A percentile compares a stretch with the other conserved stretches of the same genome.
Conservation (phyloP, 2,329 filamentous ascomycete species). For the Botryotinia convoluta region DNA sequence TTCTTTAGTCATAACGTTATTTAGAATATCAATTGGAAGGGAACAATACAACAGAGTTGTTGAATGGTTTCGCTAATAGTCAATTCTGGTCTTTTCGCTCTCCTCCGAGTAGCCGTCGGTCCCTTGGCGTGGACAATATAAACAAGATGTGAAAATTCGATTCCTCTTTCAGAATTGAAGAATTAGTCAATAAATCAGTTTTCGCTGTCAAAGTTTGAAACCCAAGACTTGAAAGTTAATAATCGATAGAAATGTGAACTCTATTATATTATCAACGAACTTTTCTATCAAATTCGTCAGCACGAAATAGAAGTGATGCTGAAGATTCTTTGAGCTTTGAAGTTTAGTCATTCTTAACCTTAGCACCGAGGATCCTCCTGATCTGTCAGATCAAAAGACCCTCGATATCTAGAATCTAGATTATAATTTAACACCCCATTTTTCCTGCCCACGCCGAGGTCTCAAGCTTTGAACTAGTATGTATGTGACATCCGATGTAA, state of each 20-base stretch:
- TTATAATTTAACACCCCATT: not conserved
- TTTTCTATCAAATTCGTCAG: not conserved
- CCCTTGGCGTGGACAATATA: not conserved
- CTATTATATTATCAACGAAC: fast-evolving
- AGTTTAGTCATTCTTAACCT: not conserved
- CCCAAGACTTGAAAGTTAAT: not conserved
- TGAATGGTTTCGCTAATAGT: not conserved
- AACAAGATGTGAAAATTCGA: not conserved
- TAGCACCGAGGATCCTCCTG: not conserved
- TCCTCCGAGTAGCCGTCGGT: not conserved
- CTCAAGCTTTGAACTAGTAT: not conserved
- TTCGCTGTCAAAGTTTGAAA: not conserved
- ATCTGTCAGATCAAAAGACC: not conserved
- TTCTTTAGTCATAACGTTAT: too few relatives aligned
- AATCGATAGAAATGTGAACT: not conserved
- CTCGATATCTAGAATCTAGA: not conserved
- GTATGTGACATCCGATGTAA: not conserved
- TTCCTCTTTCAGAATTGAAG: not conserved
- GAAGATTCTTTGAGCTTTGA: not conserved
- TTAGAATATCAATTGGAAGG: too few relatives aligned
- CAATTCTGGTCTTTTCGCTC: too few relatives aligned
- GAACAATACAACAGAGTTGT: not conserved
- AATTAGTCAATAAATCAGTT: not conserved
- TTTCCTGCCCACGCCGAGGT: too few relatives aligned
- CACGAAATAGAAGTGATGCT: not conserved